Conservation (phyloP, 345 rosid genomes). For the Jatropha curcas region DNA sequence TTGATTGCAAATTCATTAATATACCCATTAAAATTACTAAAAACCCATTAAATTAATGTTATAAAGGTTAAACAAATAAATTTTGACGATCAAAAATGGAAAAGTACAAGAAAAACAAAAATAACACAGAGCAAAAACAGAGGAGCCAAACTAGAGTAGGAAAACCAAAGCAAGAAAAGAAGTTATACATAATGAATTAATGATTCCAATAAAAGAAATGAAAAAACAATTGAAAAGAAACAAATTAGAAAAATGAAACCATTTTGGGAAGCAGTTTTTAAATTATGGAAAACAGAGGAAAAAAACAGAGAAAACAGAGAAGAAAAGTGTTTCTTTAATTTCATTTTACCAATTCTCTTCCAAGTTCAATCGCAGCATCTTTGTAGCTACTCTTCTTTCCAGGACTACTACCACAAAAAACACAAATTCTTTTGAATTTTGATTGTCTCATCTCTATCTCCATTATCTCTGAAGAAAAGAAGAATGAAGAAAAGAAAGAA, state of each 20-base stretch:
- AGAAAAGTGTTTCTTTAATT: neutral
- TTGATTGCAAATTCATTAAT: too few relatives aligned
- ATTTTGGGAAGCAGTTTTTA: neutral
- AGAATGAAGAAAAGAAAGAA: neutral
- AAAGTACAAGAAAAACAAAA: neutral
- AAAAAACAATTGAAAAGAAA: neutral
- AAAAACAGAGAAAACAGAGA: neutral
- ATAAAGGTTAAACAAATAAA: too few relatives aligned
- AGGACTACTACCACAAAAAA: slow-evolving; percentile 37
- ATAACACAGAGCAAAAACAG: slow-evolving; percentile 14
- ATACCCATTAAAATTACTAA: too few relatives aligned
- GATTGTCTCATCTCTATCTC: slow-evolving; percentile 21
- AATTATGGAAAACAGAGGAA: neutral
- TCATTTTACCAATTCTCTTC: slow-evolving; percentile 25
- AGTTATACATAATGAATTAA: neutral
- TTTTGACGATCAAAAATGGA: neutral
- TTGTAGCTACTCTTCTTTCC: slow-evolving; percentile 35
- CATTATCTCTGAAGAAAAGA: slow-evolving; percentile 4
- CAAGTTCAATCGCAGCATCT: slow-evolving; percentile 39
- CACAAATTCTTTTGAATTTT: slow-evolving; percentile 34
- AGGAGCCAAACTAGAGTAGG: neutral
- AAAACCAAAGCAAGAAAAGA: neutral
- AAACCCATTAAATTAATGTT: neutral
- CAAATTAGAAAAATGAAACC: neutral
- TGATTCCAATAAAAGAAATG: neutral